phyloP scores from a whole-genome alignment of 768 basidiomycete species.

The Xerocomellus intermedius region DNA sequence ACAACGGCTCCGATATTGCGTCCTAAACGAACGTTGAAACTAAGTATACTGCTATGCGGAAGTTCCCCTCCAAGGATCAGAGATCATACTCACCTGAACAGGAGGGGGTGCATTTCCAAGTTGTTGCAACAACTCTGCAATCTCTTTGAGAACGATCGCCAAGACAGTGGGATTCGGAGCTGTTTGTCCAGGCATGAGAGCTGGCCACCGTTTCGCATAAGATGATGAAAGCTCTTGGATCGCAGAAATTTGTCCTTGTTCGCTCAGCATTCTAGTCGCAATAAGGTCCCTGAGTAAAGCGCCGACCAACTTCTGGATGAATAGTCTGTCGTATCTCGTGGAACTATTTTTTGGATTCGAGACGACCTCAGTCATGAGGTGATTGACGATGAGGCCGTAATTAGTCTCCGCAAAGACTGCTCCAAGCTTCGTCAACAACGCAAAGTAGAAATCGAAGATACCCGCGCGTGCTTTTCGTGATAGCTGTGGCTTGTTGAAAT shows the following conservation, averaged over 20 bases:
- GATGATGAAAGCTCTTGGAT: slow-evolving; percentile 80
- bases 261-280: slow-evolving; percentile 84
- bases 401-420: slow-evolving; percentile 76
- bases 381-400: slow-evolving; percentile 74
- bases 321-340: slow-evolving; percentile 71
- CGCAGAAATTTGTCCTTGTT: slow-evolving; percentile 90
- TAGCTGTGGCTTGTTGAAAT: slow-evolving; percentile 73
- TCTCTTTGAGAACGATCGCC: slow-evolving; percentile 75
- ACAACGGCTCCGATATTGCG: slow-evolving; percentile 78
- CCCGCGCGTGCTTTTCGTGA: slow-evolving; percentile 77
- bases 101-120: slow-evolving; percentile 90
- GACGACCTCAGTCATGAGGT: slow-evolving; percentile 78
- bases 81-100: slow-evolving; percentile 58
- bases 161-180: slow-evolving; percentile 68
- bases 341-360: slow-evolving; percentile 51
- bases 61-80: background rate
- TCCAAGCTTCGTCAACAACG: slow-evolving; percentile 74
- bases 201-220: slow-evolving; percentile 90
- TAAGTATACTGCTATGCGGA: background rate
- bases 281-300: slow-evolving; percentile 83
- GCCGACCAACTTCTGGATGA: slow-evolving; percentile 70
- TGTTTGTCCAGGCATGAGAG: slow-evolving; percentile 82
- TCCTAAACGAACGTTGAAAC: slow-evolving; percentile 46
- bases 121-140: slow-evolving; percentile 81
- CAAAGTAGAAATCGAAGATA: slow-evolving; percentile 85